A percentile compares a stretch with the other conserved stretches of the same genome.
Conservation (phyloP, 306 rosid species). For the Castanea mollissima region DNA sequence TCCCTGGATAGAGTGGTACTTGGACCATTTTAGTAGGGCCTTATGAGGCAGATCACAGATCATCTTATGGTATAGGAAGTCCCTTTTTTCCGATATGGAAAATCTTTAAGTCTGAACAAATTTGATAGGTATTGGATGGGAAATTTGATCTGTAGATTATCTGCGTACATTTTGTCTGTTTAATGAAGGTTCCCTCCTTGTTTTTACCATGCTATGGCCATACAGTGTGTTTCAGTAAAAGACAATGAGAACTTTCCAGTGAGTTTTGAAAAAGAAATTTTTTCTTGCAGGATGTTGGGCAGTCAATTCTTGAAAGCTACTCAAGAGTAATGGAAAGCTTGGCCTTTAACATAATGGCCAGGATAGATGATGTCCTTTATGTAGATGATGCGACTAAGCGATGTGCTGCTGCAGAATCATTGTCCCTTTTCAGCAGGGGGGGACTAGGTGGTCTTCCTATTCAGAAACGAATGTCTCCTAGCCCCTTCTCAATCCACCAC, state of each 20-base stretch:
- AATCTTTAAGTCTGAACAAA: neutral
- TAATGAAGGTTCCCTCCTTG: neutral
- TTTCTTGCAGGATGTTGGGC: constrained; percentile 87
- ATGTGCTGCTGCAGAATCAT: constrained; percentile 63
- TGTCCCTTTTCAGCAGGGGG: constrained; percentile 61
- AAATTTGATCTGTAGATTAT: neutral
- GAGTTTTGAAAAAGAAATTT: neutral
- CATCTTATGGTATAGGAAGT: neutral
- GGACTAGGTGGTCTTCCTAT: constrained; percentile 79
- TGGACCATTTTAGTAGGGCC: neutral
- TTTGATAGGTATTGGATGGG: neutral
- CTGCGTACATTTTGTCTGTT: neutral
- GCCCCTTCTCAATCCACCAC: constrained; percentile 90
- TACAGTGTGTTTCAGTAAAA: neutral
- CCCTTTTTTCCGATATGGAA: neutral
- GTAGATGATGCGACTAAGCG: constrained; percentile 78
- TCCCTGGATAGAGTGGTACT: neutral
- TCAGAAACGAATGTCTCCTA: constrained; percentile 85
- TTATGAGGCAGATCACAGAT: neutral
- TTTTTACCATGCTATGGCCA: neutral
- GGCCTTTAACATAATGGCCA: constrained; percentile 92
- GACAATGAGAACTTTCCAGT: neutral
- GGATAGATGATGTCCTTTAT: constrained; percentile 85
- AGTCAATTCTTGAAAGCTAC: constrained; percentile 95
- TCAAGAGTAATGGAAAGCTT: constrained; percentile 96